Percentiles rank a stretch among this genome's conserved stretches.
Evolutionary conservation across 306 rosid genomes (phyloP).

Genomic region (Rosa rugosa): DNA sequence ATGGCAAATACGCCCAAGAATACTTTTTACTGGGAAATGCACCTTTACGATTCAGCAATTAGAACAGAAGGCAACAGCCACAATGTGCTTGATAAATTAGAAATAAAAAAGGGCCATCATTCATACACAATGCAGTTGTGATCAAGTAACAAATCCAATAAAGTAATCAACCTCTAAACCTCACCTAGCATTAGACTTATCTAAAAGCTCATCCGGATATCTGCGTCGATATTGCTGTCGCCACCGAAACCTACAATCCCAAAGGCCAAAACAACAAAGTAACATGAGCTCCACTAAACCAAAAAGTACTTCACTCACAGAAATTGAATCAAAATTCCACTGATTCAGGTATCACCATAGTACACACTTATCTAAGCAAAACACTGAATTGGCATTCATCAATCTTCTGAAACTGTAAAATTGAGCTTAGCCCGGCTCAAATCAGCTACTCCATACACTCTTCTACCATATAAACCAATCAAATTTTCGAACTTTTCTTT

Average conservation of each 20-base stretch:
- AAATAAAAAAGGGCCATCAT: neutral
- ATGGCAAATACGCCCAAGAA: neutral
- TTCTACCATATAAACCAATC: neutral
- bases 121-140: neutral
- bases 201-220: conserved; percentile 84
- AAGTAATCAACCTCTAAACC: neutral
- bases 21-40: neutral
- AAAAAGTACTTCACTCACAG: neutral
- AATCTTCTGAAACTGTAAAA: neutral
- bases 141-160: neutral
- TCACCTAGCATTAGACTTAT: conserved; percentile 83
- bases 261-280: neutral
- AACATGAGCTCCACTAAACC: conserved; percentile 7
- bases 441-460: neutral
- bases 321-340: neutral
- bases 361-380: too few relatives aligned
- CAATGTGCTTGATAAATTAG: neutral
- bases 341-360: too few relatives aligned
- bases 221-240: conserved; percentile 73
- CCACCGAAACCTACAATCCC: conserved; percentile 75
- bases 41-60: neutral
- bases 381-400: too few relatives aligned
- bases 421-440: conserved; percentile 2
- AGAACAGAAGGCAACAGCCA: neutral
- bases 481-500: neutral